phyloP scores from a whole-genome alignment of 495 filamentous ascomycete genomes.

The Lasiosphaeris hirsuta region DNA sequence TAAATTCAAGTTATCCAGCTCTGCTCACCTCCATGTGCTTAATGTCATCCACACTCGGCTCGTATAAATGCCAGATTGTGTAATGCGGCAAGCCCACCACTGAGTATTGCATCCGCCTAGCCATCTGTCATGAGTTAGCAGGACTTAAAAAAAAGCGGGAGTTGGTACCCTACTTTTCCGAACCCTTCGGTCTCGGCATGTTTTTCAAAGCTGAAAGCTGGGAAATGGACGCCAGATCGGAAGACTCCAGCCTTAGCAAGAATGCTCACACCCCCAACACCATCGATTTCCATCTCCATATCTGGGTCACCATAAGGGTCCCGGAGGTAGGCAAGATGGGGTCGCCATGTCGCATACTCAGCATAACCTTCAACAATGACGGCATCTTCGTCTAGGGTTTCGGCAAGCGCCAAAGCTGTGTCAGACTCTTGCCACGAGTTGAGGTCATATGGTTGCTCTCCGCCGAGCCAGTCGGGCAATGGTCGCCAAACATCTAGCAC shows the following conservation, averaged over 20 bases:
- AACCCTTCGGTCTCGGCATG: conserved; percentile 99
- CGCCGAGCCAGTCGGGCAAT: conserved; percentile 96
- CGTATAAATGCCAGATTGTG: conserved; percentile 99
- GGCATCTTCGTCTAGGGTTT: conserved; percentile 95
- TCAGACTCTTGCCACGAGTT: conserved; percentile 99
- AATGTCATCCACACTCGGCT: conserved; percentile 95
- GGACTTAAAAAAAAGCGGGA: neutral
- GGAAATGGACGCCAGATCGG: conserved; percentile 92
- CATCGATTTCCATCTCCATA: conserved; percentile 99
- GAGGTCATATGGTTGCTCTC: conserved; percentile 97
- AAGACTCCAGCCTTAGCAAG: conserved; percentile 95
- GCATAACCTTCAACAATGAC: conserved; percentile 99
- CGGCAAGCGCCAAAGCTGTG: conserved; percentile 87
- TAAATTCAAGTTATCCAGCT: neutral
- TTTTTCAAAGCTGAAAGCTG: conserved; percentile 97
- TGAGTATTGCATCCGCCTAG: conserved; percentile 89
- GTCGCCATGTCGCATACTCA: conserved; percentile 98
- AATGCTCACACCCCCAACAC: conserved; percentile 96
- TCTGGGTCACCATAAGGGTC: conserved; percentile 98
- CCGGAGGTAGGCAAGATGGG: conserved; percentile 93
- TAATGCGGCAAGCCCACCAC: conserved; percentile 98
- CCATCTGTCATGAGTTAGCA: conserved; percentile 70
- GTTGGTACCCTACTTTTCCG: conserved; percentile 71
- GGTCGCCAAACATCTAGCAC: conserved; percentile 92
- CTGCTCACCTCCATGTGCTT: conserved; percentile 81